Evolutionary conservation across 2,329 filamentous ascomycete genomes (phyloP), one percentile per base, ranked within the genome.

Genomic region (Aspergillus costaricaensis): DNA sequence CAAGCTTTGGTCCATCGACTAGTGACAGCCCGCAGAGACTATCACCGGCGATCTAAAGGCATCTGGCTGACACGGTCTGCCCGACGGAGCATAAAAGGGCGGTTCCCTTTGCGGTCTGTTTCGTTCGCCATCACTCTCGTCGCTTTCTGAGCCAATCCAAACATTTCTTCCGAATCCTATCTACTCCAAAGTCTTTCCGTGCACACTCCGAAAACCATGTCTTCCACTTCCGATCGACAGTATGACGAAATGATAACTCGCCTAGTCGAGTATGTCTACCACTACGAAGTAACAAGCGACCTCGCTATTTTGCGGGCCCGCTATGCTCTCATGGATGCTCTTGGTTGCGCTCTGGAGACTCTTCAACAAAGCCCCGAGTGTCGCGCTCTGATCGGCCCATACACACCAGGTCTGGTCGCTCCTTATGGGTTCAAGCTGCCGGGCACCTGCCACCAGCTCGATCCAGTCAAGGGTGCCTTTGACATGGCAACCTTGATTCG

Each of bases 391-490:
- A 51, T 72, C n/a, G 60, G 63, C 8, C 64, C 67, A 0, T 10
- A 60, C 1, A 50, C 66, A 5, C 53, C 55, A 7, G 63, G 63
- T 0, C 68, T 68, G 30, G 32, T 56, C 1, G 65, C 70, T 0
- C 68, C 70, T 2, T 64, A 70, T 65, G 77, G 76, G 12, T 76
- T 78, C 62, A 67, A 65, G 19, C 44, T 80, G 0, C 78, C 78
- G 0, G 78, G 78, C 1, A 80, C 78, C 5, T n/a, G 41, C 3
- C 69, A 71, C 39, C 59, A 68, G 8, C 52, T 79, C 12, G 78
- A 80, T 57, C 71, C 72, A 3, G 48, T 75, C 1, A 75, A 79
- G 50, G 77, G 76, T 0, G 73, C 78, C 14, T 80, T 79, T 57
- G 72, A 76, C 55, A 44, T 80, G 21, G 76, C 76, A 0, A 62